Base-by-base conservation (phyloP, 176 grass and related monocot genomes). In the Oryza nivara region DNA sequence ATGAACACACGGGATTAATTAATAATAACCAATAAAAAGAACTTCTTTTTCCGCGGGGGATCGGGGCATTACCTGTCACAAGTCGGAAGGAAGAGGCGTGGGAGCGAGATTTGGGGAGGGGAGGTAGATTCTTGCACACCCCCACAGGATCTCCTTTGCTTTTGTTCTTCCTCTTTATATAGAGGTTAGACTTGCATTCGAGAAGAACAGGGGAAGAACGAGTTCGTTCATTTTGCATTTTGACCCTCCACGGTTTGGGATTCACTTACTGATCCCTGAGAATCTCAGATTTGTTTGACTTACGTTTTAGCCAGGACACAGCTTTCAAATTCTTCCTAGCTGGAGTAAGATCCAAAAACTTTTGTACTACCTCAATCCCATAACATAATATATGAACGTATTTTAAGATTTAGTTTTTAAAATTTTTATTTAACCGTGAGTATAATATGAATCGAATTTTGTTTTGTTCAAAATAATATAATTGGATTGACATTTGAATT, bases 1-100 rank as follows among this genome's bases (percentile, higher is more conserved):
- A 54, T 2, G 25, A 30, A 52, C 25, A 54, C 1, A 25, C 5
- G 9, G 9, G 51, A 17, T 14, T 5, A 14, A 75, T 54, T 75
- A 52, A 36, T 36, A 32, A 0, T 36, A 36, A 26, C 7, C 17
- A 75, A 75, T 23, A 28, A 30, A 6, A 70, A 8, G 3, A 16
- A 17, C 4, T 19, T 17, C 0, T 9, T 10, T 6, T 66, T n/a
- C 7, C 0, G 9, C 3, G 49, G 4, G 4, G 0, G 11, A 28
- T 26, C 14, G 1, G 11, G 17, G 3, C 30, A 79, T 40, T 80
- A 86, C 76, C 84, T 80, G 40, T 60, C 84, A 41, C 3, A 49
- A 72, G 38, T n/a, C 25, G 56, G 3, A 10, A 19, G 11, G 4
- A 4, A 4, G 11, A 20, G 48, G 22, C 56, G n/a, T 0, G 22